These are phyloP conservation scores for Claviceps cyperi DNA, from an alignment of 2,329 filamentous ascomycete species.

Conservation along the genomic window DNA sequence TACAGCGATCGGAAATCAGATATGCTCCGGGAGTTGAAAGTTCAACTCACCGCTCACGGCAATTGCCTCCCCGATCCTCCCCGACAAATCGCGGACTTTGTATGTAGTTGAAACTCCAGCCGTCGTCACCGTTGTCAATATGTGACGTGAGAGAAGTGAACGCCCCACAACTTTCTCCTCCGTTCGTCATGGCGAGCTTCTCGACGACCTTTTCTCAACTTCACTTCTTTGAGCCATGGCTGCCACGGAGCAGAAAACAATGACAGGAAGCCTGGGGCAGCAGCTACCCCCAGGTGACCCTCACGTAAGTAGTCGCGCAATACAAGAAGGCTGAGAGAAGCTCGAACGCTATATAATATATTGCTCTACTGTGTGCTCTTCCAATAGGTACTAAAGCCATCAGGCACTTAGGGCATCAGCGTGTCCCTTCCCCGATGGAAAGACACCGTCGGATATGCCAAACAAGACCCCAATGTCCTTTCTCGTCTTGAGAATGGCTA, in stretches of 20 bases:
- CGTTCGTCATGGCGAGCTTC: background rate
- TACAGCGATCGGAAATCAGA: too few species aligned
- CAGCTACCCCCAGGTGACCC: background rate
- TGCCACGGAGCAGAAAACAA: background rate
- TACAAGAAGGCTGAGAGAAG: too few species aligned
- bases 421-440: constrained; percentile 17
- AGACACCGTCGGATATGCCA: constrained; percentile 13
- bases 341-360: too few species aligned
- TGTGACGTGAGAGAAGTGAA: too few species aligned
- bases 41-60: too few species aligned
- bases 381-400: background rate
- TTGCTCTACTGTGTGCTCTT: background rate
- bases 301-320: background rate
- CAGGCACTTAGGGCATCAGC: constrained; percentile 13
- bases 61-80: too few species aligned
- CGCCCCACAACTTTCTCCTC: constrained; percentile 13
- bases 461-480: constrained; percentile 10
- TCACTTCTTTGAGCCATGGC: background rate
- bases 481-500: constrained; percentile 13
- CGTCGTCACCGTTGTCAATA: too few species aligned
- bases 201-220: background rate
- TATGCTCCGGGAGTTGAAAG: too few species aligned
- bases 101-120: too few species aligned
- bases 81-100: too few species aligned
- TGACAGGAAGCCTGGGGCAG: background rate